These are phyloP conservation scores for Peltaster fructicola DNA, from an alignment of 2,329 filamentous ascomycete genomes.

Conservation along the genomic window DNA sequence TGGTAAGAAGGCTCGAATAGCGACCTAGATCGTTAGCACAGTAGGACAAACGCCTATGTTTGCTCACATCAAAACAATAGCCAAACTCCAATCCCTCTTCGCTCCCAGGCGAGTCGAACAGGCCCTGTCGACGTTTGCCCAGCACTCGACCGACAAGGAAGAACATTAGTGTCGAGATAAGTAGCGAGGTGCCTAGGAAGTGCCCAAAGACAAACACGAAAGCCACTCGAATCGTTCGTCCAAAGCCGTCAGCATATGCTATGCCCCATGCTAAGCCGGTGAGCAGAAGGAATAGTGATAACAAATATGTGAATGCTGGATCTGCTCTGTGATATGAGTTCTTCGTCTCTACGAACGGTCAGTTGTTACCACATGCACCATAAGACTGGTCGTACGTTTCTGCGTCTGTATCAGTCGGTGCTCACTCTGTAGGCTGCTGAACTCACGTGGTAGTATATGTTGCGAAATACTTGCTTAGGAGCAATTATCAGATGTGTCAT, in stretches of 20 bases:
- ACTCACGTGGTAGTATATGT: slow-evolving; percentile 51
- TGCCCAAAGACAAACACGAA: slow-evolving; percentile 37
- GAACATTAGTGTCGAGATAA: slow-evolving; percentile 45
- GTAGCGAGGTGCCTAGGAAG: slow-evolving; percentile 42
- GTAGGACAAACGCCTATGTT: not conserved
- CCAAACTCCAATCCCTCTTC: slow-evolving; percentile 47
- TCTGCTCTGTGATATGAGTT: slow-evolving; percentile 54
- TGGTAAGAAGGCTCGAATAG: slow-evolving; percentile 49
- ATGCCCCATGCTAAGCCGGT: slow-evolving; percentile 42
- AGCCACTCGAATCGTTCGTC: slow-evolving; percentile 26
- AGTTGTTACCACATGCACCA: slow-evolving; percentile 1
- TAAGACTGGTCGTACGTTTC: slow-evolving; percentile 20
- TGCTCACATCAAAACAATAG: slow-evolving; percentile 49
- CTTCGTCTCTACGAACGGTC: slow-evolving; percentile 36
- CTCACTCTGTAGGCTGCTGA: not conserved
- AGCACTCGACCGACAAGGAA: slow-evolving; percentile 45
- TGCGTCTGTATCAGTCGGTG: slow-evolving; percentile 5
- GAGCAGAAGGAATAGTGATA: slow-evolving; percentile 44
- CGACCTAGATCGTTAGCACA: slow-evolving; percentile 26
- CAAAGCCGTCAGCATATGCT: slow-evolving; percentile 30
- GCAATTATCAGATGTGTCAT: slow-evolving; percentile 51
- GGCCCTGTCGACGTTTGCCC: slow-evolving; percentile 36
- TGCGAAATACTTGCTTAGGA: slow-evolving; percentile 53
- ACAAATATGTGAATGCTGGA: slow-evolving; percentile 51
- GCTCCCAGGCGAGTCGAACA: slow-evolving; percentile 37